Conservation (phyloP, 2,329 filamentous ascomycete genomes). For the Alternaria angustiovoidea region DNA sequence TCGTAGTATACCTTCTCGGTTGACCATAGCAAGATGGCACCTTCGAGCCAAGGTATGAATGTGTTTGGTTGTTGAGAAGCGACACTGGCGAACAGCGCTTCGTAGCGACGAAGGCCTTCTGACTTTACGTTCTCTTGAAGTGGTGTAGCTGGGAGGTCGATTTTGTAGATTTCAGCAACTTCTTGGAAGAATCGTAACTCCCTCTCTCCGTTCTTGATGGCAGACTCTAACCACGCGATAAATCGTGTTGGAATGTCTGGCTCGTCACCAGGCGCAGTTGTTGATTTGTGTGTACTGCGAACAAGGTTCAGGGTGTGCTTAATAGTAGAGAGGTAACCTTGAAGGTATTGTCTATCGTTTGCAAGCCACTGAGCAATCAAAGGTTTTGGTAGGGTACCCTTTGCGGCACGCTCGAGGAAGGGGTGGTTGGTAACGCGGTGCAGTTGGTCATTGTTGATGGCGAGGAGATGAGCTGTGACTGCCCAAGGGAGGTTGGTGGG, state of each 20-base stretch:
- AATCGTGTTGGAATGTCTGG: constrained; percentile 33
- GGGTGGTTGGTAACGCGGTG: constrained; percentile 40
- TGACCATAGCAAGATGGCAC: constrained; percentile 42
- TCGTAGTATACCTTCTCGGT: constrained; percentile 49
- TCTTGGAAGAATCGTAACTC: constrained; percentile 44
- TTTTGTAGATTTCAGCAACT: constrained; percentile 38
- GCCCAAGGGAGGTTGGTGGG: constrained; percentile 34
- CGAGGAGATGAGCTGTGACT: constrained; percentile 44
- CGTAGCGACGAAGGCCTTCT: constrained; percentile 41
- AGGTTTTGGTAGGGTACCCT: constrained; percentile 41
- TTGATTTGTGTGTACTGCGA: constrained; percentile 15
- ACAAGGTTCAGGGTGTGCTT: constrained; percentile 35
- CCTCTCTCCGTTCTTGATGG: constrained; percentile 42
- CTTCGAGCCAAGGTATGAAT: constrained; percentile 47
- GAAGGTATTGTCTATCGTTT: constrained; percentile 46
- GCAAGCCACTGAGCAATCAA: constrained; percentile 46
- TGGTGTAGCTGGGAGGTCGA: constrained; percentile 28
- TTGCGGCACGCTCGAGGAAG: constrained; percentile 42
- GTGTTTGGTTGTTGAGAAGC: constrained; percentile 9
- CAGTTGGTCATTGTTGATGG: constrained; percentile 36
- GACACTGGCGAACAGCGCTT: constrained; percentile 34
- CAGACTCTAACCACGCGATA: constrained; percentile 42
- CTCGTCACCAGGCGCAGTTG: constrained; percentile 25
- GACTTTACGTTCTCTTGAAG: constrained; percentile 29
- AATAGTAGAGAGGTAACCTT: constrained; percentile 40